These are phyloP conservation scores for Hysterangium stoloniferum DNA, from an alignment of 768 basidiomycete genomes.

Conservation along the genomic window DNA sequence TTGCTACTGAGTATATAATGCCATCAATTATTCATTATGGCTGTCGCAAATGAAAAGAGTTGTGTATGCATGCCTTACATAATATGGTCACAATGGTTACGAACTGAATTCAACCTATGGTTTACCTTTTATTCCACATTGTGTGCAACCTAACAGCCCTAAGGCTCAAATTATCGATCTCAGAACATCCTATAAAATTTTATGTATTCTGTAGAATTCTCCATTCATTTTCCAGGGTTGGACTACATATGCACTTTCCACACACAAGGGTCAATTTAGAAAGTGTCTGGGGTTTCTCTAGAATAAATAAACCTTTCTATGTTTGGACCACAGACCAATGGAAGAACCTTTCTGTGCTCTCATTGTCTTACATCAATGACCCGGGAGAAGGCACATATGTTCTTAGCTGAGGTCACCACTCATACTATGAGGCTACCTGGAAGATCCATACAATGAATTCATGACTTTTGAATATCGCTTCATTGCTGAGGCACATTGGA, in stretches of 20 bases:
- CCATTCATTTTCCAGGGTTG: constrained; percentile 82
- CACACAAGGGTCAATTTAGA: constrained; percentile 90
- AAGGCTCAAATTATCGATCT: background rate
- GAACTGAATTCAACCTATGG: background rate
- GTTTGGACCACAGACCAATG: no score
- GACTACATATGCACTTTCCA: constrained; percentile 77
- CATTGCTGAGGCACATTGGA: constrained; percentile 84
- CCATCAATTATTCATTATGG: no score
- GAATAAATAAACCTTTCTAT: no score
- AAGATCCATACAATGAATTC: constrained; percentile 90
- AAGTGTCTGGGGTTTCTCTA: no score
- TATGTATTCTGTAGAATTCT: constrained; percentile 84
- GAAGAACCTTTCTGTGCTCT: constrained; percentile 92
- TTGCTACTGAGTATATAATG: no score
- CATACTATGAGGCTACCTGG: constrained; percentile 75
- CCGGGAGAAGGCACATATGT: no score
- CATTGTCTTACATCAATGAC: constrained; percentile 86
- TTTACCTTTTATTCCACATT: constrained; percentile 36
- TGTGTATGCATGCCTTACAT: constrained; percentile 48
- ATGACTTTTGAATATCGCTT: constrained; percentile 92
- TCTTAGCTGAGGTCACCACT: no score
- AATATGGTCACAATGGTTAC: constrained; percentile 54
- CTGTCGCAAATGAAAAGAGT: constrained; percentile 26
- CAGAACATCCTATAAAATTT: constrained; percentile 58
- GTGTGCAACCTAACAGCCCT: constrained; percentile 79